Evolutionary conservation across 345 rosid species (phyloP).

Genomic region (Populus euphratica): DNA sequence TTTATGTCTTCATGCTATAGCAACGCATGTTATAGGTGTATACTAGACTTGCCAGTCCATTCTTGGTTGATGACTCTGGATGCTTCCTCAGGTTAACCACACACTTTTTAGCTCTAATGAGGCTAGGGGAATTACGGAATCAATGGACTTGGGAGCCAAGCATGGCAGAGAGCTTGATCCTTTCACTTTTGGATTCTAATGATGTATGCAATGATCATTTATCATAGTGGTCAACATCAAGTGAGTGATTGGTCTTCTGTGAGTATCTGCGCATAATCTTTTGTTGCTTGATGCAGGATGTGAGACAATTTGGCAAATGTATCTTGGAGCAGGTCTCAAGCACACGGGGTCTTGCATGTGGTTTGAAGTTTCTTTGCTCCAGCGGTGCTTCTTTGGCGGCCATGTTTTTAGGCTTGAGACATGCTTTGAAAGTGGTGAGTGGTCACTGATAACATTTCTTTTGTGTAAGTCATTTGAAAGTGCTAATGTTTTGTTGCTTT

Average conservation of each 20-base stretch:
- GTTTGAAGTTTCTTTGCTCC: slow-evolving; percentile 88
- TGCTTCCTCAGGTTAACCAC: slow-evolving; percentile 63
- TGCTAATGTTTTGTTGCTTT: not conserved
- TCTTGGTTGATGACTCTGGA: not conserved
- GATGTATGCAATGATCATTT: slow-evolving; percentile 49
- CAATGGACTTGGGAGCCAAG: slow-evolving; percentile 94
- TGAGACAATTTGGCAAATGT: slow-evolving; percentile 80
- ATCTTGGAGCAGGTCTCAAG: slow-evolving; percentile 84
- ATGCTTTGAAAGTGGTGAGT: slow-evolving; percentile 74
- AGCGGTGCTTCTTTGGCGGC: slow-evolving; percentile 46
- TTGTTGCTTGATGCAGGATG: slow-evolving; percentile 52
- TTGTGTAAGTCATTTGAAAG: slow-evolving; percentile 9
- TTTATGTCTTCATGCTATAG: slow-evolving; percentile 5
- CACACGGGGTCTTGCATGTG: slow-evolving; percentile 71
- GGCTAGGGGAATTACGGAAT: slow-evolving; percentile 56
- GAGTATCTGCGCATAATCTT: slow-evolving; percentile 5
- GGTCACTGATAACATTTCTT: slow-evolving; percentile 13
- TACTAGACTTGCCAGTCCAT: too few species aligned
- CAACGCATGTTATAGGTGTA: slow-evolving; percentile 14
- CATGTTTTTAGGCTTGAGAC: slow-evolving; percentile 65
- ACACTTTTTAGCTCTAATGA: slow-evolving; percentile 64
- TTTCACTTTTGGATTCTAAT: slow-evolving; percentile 82
- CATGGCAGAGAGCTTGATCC: slow-evolving; percentile 82
- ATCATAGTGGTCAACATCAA: not conserved
- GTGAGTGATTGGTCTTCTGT: slow-evolving; percentile 14